These are phyloP conservation scores for Hanseniaspora clermontiae DNA, from an alignment of 805 yeast species.

Conservation along the genomic window DNA sequence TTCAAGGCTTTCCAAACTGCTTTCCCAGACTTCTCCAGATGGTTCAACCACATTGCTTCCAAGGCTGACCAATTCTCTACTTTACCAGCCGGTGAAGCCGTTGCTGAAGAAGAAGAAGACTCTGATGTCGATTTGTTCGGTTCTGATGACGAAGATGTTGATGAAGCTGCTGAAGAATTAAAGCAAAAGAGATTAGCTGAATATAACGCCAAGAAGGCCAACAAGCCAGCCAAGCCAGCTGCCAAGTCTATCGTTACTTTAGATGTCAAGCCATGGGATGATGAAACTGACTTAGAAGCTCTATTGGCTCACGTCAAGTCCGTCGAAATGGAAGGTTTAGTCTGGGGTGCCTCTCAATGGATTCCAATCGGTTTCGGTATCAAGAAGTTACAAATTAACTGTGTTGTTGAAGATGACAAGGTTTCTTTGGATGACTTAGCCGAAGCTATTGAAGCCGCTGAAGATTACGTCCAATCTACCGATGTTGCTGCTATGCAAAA, in stretches of 20 bases:
- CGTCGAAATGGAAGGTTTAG: conserved; percentile 81
- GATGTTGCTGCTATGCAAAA: conserved; percentile 98
- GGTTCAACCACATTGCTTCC: conserved; percentile 97
- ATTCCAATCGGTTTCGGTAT: conserved; percentile 98
- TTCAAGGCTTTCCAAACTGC: conserved; percentile 86
- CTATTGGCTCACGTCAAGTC: conserved; percentile 75
- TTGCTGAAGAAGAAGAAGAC: conserved; percentile 68
- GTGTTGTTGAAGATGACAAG: conserved; percentile 94
- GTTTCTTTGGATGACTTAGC: conserved; percentile 88
- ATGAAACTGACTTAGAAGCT: conserved; percentile 90
- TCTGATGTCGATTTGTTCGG: conserved; percentile 90
- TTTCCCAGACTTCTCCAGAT: conserved; percentile 92
- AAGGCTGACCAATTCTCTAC: conserved; percentile 72
- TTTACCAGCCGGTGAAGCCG: conserved; percentile 61
- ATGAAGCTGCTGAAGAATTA: conserved; percentile 92
- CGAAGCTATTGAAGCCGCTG: conserved; percentile 66
- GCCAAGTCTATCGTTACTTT: conserved; percentile 94
- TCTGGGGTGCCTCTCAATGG: conserved; percentile 96
- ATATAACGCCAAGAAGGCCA: conserved; percentile 94
- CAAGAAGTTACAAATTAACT: conserved; percentile 96
- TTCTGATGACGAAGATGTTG: conserved; percentile 75
- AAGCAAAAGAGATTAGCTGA: conserved; percentile 97
- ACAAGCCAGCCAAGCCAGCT: conserved; percentile 95
- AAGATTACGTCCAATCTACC: conserved; percentile 98
- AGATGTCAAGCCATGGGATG: conserved; percentile 99